phyloP scores from a whole-genome alignment of 2,329 filamentous ascomycete genomes.

The Fusarium clavum region DNA sequence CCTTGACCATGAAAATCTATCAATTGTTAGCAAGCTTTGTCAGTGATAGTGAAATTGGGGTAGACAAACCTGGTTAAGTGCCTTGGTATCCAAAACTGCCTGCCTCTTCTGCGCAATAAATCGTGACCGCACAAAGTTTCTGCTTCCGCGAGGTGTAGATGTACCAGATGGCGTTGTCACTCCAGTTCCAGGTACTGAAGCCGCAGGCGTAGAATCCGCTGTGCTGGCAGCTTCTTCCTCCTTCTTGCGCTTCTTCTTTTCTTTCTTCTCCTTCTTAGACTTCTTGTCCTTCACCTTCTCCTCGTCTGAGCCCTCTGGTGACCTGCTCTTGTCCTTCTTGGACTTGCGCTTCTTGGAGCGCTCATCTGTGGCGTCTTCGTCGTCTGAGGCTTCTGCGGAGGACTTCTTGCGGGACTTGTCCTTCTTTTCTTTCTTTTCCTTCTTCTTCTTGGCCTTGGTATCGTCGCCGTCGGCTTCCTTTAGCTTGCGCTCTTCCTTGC shows the following conservation, averaged over 20 bases:
- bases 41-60: constrained; percentile 54
- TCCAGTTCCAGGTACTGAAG: constrained; percentile 51
- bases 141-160: constrained; percentile 63
- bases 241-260: constrained; percentile 63
- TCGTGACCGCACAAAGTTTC: constrained; percentile 80
- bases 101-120: constrained; percentile 91
- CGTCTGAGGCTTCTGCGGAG: constrained; percentile 36
- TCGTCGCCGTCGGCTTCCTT: constrained; percentile 46
- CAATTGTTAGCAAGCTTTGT: constrained; percentile 10
- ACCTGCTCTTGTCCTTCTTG: constrained; percentile 47
- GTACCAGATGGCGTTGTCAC: constrained; percentile 57
- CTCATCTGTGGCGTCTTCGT: constrained; percentile 44
- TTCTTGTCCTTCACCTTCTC: constrained; percentile 50
- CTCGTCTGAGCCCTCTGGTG: constrained; percentile 45
- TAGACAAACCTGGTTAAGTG: constrained; percentile 81
- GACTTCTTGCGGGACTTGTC: constrained; percentile 50
- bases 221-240: constrained; percentile 48
- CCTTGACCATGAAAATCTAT: constrained; percentile 78
- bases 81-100: constrained; percentile 83
- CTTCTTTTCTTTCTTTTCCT: constrained; percentile 57
- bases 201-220: constrained; percentile 42
- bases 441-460: constrained; percentile 46
- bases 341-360: constrained; percentile 52
- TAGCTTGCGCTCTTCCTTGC: constrained; percentile 52
- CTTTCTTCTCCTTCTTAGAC: constrained; percentile 57